Percentiles rank a stretch among this genome's conserved stretches.
Evolutionary conservation across 257 asterid species (phyloP).

Genomic region (Solanum gracilifrons): DNA sequence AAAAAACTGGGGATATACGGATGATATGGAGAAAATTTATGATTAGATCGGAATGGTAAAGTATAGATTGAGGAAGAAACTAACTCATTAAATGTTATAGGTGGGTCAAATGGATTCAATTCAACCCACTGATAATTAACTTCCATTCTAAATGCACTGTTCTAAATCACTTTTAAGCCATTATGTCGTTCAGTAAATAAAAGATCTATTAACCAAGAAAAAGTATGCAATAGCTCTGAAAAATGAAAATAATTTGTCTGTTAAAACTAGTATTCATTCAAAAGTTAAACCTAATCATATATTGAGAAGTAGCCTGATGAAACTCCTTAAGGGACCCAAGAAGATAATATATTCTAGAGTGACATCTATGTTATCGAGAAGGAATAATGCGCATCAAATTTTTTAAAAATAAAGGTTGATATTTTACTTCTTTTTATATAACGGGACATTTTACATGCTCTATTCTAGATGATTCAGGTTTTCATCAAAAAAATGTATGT

Average conservation of each 20-base stretch:
- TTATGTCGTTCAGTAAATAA: neutral
- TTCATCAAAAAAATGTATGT: neutral
- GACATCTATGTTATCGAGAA: neutral
- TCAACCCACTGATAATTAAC: neutral
- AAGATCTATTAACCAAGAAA: neutral
- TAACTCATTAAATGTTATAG: neutral
- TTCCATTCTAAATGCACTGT: neutral
- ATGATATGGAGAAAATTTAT: neutral
- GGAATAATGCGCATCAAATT: neutral
- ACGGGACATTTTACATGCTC: neutral
- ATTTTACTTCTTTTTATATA: neutral
- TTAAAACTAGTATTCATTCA: neutral
- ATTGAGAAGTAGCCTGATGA: neutral
- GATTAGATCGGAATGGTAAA: neutral
- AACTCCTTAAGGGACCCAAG: neutral
- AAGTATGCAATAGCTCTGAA: neutral
- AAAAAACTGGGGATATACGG: neutral
- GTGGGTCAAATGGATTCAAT: neutral
- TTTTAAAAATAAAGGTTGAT: neutral
- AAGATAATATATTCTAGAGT: neutral
- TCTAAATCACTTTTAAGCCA: neutral
- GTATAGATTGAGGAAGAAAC: neutral
- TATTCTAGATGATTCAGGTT: neutral
- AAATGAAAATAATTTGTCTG: neutral
- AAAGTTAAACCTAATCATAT: neutral